Conservation (phyloP, 345 rosid species). For the Geranium rotundifolium region DNA sequence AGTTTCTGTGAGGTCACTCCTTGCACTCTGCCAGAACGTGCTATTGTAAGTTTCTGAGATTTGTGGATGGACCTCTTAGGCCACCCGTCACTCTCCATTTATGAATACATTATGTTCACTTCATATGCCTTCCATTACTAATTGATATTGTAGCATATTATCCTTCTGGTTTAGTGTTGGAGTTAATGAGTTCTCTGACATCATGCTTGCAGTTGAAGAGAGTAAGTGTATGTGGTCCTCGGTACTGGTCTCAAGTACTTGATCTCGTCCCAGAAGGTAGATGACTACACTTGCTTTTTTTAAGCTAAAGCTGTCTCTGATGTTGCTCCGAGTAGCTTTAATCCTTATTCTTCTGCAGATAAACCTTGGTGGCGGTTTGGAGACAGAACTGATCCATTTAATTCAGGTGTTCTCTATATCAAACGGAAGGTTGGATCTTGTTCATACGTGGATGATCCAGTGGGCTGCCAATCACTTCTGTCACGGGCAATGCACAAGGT, state of each 20-base stretch:
- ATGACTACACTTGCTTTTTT: constrained; percentile 13
- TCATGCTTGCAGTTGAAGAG: constrained; percentile 64
- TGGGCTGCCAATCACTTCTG: constrained; percentile 82
- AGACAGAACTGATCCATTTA: constrained; percentile 62
- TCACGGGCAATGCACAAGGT: constrained; percentile 99
- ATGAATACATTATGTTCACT: not conserved
- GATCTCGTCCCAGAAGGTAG: constrained; percentile 83
- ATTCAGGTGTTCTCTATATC: constrained; percentile 74
- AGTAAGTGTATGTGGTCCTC: constrained; percentile 81
- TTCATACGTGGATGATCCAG: constrained; percentile 91
- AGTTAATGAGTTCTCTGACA: constrained; percentile 6
- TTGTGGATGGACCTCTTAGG: not conserved
- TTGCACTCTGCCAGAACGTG: constrained; percentile 90
- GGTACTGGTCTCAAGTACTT: constrained; percentile 87
- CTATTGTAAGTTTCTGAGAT: constrained; percentile 49
- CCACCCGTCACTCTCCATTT: not conserved
- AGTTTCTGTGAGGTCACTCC: constrained; percentile 83
- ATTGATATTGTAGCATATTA: not conserved
- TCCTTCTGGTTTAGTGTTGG: not conserved
- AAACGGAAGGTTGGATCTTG: constrained; percentile 96
- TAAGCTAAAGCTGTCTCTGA: not conserved
- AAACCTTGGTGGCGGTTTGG: constrained; percentile 80
- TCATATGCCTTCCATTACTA: not conserved
- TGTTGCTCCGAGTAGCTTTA: constrained; percentile 4
- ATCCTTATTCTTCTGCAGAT: constrained; percentile 31